phyloP scores from a whole-genome alignment of 2,329 filamentous ascomycete species.

The Phaeomoniella chlamydospora region DNA sequence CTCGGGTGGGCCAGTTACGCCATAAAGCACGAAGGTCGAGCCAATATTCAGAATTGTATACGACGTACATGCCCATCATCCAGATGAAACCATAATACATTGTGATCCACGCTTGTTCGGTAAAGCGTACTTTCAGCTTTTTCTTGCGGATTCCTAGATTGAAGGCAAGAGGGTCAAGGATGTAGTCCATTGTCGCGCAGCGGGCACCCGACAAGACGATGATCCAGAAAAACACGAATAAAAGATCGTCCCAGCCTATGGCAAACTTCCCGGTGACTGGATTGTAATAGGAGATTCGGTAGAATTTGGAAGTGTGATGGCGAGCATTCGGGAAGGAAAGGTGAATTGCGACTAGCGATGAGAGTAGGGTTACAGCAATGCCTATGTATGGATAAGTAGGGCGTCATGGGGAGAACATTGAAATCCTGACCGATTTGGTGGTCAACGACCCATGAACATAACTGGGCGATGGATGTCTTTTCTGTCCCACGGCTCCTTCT shows the following conservation, averaged over 20 bases:
- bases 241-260: constrained; percentile 64
- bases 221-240: constrained; percentile 64
- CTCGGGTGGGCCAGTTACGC: constrained; percentile 69
- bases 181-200: constrained; percentile 72
- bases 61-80: constrained; percentile 72
- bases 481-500: constrained; percentile 10
- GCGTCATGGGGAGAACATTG: background rate
- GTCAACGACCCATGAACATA: constrained; percentile 12
- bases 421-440: constrained; percentile 13
- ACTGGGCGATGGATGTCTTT: constrained; percentile 10
- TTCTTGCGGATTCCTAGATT: constrained; percentile 54
- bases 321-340: constrained; percentile 68
- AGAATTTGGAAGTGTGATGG: constrained; percentile 71
- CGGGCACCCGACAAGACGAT: constrained; percentile 77
- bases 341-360: constrained; percentile 70
- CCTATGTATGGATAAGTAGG: constrained; percentile 31
- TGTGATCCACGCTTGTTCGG: constrained; percentile 86
- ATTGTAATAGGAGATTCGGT: constrained; percentile 74
- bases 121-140: constrained; percentile 70
- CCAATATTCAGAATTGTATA: constrained; percentile 64
- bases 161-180: constrained; percentile 64
- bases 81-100: constrained; percentile 74
- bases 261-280: constrained; percentile 53
- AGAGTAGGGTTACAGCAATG: constrained; percentile 71
- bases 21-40: constrained; percentile 65